Evolutionary conservation across 257 asterid genomes (phyloP).

Genomic region (Nyctanthes arbortristis): DNA sequence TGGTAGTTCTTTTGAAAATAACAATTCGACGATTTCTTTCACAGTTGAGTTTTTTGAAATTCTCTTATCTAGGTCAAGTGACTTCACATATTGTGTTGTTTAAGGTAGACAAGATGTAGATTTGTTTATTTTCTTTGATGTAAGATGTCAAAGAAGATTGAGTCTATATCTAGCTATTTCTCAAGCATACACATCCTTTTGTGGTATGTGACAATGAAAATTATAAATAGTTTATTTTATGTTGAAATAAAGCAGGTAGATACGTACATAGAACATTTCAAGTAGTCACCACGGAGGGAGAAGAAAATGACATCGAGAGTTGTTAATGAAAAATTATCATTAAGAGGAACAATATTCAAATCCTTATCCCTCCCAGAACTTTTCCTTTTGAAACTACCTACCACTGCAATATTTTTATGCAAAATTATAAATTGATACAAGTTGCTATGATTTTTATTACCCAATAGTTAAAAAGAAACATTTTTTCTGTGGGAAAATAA

Average conservation of each 20-base stretch:
- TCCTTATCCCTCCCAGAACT: not conserved
- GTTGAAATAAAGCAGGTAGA: not conserved
- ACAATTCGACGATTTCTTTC: too few relatives aligned
- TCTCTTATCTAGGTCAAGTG: not conserved
- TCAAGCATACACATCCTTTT: not conserved
- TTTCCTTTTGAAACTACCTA: not conserved
- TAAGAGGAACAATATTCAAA: too few relatives aligned
- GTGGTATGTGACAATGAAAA: not conserved
- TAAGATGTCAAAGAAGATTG: not conserved
- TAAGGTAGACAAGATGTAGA: not conserved
- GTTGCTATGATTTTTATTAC: too few relatives aligned
- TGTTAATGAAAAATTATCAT: conserved; percentile 13
- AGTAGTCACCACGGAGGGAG: not conserved
- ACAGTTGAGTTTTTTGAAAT: too few relatives aligned
- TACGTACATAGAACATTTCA: not conserved
- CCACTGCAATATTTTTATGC: not conserved
- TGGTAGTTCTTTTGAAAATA: too few relatives aligned
- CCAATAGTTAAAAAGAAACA: too few relatives aligned
- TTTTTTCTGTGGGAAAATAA: too few relatives aligned
- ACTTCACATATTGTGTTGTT: not conserved
- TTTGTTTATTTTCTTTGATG: not conserved
- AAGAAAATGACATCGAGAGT: conserved; percentile 8
- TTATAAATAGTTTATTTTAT: not conserved
- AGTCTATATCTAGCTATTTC: not conserved
- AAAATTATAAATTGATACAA: not conserved